Conservation (phyloP, 2,329 filamentous ascomycete species). For the Diaporthe longicolla region DNA sequence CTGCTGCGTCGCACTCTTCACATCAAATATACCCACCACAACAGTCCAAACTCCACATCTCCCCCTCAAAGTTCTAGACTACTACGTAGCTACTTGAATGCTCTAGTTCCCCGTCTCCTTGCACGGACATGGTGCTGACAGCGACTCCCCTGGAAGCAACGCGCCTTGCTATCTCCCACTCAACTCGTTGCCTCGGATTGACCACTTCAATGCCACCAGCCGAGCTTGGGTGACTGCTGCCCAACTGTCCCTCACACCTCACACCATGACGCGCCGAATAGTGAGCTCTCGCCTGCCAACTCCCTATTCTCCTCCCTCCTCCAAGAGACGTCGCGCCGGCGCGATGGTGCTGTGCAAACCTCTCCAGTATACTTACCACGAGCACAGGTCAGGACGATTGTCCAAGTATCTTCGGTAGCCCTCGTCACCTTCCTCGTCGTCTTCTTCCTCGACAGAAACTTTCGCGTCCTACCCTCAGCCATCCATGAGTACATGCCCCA, state of each 20-base stretch:
- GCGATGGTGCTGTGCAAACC: background rate
- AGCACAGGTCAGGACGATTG: slow-evolving; percentile 75
- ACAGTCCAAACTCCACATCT: slow-evolving; percentile 3
- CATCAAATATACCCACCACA: background rate
- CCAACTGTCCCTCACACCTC: slow-evolving; percentile 27
- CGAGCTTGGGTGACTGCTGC: slow-evolving; percentile 39
- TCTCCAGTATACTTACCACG: background rate
- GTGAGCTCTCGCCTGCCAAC: slow-evolving; percentile 28
- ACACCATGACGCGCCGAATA: slow-evolving; percentile 43
- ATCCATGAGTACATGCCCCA: slow-evolving; percentile 90
- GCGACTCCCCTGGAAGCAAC: slow-evolving; percentile 41
- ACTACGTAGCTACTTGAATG: slow-evolving; percentile 21
- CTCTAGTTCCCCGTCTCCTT: slow-evolving; percentile 23
- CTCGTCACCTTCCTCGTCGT: slow-evolving; percentile 78
- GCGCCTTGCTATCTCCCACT: slow-evolving; percentile 39
- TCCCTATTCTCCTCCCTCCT: no score
- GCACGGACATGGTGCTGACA: slow-evolving; percentile 42
- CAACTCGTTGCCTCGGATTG: slow-evolving; percentile 27
- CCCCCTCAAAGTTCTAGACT: background rate
- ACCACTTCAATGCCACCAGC: slow-evolving; percentile 40
- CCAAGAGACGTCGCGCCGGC: background rate
- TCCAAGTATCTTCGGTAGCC: slow-evolving; percentile 79
- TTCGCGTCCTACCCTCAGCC: slow-evolving; percentile 85
- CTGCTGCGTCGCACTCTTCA: slow-evolving; percentile 27
- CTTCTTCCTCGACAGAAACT: slow-evolving; percentile 89